A percentile compares a stretch with the other conserved stretches of the same genome.
Conservation (phyloP, 2,329 filamentous ascomycete genomes). For the Arthrinium phaeospermum region DNA sequence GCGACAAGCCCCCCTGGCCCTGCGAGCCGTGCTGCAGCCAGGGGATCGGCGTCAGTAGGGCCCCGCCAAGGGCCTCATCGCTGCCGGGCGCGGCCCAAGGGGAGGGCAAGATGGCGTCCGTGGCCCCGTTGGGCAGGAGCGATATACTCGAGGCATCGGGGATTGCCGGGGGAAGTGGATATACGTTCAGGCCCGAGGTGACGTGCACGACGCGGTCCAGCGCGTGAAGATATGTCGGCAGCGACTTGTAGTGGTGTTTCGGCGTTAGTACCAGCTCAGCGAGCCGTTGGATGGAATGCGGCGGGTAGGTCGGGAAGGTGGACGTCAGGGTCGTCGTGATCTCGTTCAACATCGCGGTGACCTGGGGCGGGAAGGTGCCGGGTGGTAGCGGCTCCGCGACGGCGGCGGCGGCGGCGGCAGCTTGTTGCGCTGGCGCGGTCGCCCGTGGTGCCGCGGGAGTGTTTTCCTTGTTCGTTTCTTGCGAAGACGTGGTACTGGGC, state of each 20-base stretch:
- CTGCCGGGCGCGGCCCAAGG: constrained; percentile 66
- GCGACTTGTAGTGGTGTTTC: constrained; percentile 77
- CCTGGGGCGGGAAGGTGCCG: constrained; percentile 65
- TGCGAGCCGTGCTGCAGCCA: constrained; percentile 65
- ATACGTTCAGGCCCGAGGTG: constrained; percentile 79
- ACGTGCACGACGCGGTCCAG: constrained; percentile 91
- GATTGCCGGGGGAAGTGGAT: constrained; percentile 77
- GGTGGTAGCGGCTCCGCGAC: constrained; percentile 44
- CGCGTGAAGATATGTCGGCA: constrained; percentile 87
- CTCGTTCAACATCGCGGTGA: constrained; percentile 65
- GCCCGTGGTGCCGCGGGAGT: constrained; percentile 36
- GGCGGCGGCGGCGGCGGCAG: constrained; percentile 39
- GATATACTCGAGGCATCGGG: constrained; percentile 62
- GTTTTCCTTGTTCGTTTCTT: constrained; percentile 74
- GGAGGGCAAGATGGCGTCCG: constrained; percentile 48
- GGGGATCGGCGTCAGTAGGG: constrained; percentile 89
- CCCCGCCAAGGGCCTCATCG: constrained; percentile 89
- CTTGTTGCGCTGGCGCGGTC: constrained; percentile 45
- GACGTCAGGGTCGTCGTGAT: constrained; percentile 66
- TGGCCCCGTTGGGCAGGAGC: constrained; percentile 63
- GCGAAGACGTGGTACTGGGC: constrained; percentile 47
- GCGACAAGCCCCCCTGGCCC: constrained; percentile 31
- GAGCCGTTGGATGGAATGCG: constrained; percentile 91
- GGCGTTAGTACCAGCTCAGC: constrained; percentile 84
- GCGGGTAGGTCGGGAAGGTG: constrained; percentile 76